Percentiles rank a stretch among this genome's conserved stretches.
phyloP scores from a whole-genome alignment of 495 filamentous ascomycete species.

The Chaetomium fimeti region DNA sequence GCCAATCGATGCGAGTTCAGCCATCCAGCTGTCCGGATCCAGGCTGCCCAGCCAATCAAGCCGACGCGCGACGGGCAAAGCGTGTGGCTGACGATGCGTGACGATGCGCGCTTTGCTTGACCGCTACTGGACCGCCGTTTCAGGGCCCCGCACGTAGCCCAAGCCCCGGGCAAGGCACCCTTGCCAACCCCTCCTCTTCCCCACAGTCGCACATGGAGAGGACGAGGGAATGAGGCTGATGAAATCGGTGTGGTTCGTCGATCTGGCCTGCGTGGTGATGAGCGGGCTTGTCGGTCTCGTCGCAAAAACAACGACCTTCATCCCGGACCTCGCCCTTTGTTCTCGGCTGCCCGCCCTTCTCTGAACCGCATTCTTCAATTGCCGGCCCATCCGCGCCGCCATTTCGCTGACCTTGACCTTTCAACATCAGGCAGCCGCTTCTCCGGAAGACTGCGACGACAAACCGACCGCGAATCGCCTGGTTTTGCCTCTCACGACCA shows the following conservation, averaged over 20 bases:
- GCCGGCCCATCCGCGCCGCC: slow-evolving; percentile 6
- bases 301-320: slow-evolving; percentile 20
- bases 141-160: slow-evolving; percentile 8
- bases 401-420: neutral
- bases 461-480: neutral
- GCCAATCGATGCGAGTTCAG: slow-evolving; percentile 6
- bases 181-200: slow-evolving; percentile 24
- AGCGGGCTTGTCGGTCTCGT: slow-evolving; percentile 8
- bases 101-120: slow-evolving; percentile 16
- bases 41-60: slow-evolving; percentile 4
- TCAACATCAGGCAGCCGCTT: neutral
- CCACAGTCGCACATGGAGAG: slow-evolving; percentile 23
- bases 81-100: slow-evolving; percentile 25
- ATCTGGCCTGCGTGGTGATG: slow-evolving; percentile 6
- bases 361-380: slow-evolving; percentile 11
- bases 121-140: slow-evolving; percentile 15
- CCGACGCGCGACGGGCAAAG: slow-evolving; percentile 5
- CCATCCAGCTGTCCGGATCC: slow-evolving; percentile 10
- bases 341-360: neutral
- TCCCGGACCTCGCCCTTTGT: slow-evolving; percentile 15
- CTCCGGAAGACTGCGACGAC: neutral
- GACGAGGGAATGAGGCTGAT: slow-evolving; percentile 38
- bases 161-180: slow-evolving; percentile 17
- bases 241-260: slow-evolving; percentile 29
- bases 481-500: neutral